phyloP scores from a whole-genome alignment of 1,284 basidiomycete species.

The Golubevia pallescens region DNA sequence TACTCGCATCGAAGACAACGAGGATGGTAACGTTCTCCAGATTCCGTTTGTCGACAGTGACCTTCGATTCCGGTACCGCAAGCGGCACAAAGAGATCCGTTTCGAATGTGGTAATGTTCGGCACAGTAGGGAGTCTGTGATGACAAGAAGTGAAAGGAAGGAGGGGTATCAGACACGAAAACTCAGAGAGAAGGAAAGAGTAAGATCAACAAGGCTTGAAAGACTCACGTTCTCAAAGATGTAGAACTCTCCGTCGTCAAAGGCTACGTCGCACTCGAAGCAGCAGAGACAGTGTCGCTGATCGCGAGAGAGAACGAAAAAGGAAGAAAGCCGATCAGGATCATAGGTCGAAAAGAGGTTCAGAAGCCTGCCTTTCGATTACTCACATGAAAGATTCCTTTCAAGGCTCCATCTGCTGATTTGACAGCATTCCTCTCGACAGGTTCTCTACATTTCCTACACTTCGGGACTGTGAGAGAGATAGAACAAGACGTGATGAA shows the following conservation, averaged over 20 bases:
- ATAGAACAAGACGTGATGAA: too few species aligned
- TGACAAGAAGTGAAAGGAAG: background rate
- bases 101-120: slow-evolving; percentile 32
- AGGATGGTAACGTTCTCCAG: slow-evolving; percentile 41
- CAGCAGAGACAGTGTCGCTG: slow-evolving; percentile 35
- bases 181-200: background rate
- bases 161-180: background rate
- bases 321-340: background rate
- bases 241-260: slow-evolving; percentile 41
- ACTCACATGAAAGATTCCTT: slow-evolving; percentile 31
- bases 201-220: background rate
- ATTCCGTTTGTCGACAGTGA: slow-evolving; percentile 41
- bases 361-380: background rate
- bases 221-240: slow-evolving; percentile 30
- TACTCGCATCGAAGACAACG: slow-evolving; percentile 40
- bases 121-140: slow-evolving; percentile 29
- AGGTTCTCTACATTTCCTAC: slow-evolving; percentile 34
- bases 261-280: slow-evolving; percentile 35
- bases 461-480: slow-evolving; percentile 25
- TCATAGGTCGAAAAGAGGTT: background rate
- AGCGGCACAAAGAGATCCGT: slow-evolving; percentile 38
- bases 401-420: slow-evolving; percentile 41
- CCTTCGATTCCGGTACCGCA: slow-evolving; percentile 45
- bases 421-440: slow-evolving; percentile 42
- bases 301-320: too few species aligned